These are phyloP conservation scores for Dactylellina haptotyla DNA, from an alignment of 2,329 filamentous ascomycete genomes.

Conservation along the genomic window DNA sequence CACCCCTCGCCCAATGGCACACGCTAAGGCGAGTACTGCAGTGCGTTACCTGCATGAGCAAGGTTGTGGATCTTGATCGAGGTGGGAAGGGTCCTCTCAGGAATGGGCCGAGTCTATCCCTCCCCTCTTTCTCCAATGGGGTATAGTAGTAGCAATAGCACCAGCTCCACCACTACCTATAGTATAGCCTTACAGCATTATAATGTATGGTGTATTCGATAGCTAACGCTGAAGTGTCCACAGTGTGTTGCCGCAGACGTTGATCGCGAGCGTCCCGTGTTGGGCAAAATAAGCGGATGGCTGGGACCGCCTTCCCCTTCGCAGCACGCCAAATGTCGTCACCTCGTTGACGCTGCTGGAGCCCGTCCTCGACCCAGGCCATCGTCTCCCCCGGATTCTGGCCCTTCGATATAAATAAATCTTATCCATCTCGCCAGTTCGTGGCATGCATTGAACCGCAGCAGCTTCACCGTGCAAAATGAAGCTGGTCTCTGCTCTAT, in stretches of 20 bases:
- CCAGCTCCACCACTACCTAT: too few species aligned
- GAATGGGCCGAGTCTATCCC: too few species aligned
- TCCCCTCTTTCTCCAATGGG: too few species aligned
- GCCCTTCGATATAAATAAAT: background rate
- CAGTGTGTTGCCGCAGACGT: conserved; percentile 31
- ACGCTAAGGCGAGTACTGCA: background rate
- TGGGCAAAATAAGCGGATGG: conserved; percentile 41
- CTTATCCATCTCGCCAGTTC: background rate
- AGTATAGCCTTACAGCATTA: too few species aligned
- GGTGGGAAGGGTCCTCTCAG: background rate
- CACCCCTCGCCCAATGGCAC: background rate
- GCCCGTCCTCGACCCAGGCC: background rate
- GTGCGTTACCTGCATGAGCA: too few species aligned
- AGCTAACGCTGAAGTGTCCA: too few species aligned
- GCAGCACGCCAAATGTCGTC: conserved; percentile 22
- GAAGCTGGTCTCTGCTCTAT: conserved; percentile 28
- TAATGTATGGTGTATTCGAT: too few species aligned
- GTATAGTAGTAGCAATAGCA: too few species aligned
- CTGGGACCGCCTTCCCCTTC: conserved; percentile 9
- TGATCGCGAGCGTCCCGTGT: background rate
- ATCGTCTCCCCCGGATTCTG: conserved; percentile 14
- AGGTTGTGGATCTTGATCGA: background rate
- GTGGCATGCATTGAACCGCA: conserved; percentile 5
- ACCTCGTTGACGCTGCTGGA: background rate
- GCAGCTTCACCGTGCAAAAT: conserved; percentile 7